Percentiles rank a stretch among this genome's conserved stretches.
phyloP scores from a whole-genome alignment of 2,329 filamentous ascomycete species.

The Fusarium sp. region DNA sequence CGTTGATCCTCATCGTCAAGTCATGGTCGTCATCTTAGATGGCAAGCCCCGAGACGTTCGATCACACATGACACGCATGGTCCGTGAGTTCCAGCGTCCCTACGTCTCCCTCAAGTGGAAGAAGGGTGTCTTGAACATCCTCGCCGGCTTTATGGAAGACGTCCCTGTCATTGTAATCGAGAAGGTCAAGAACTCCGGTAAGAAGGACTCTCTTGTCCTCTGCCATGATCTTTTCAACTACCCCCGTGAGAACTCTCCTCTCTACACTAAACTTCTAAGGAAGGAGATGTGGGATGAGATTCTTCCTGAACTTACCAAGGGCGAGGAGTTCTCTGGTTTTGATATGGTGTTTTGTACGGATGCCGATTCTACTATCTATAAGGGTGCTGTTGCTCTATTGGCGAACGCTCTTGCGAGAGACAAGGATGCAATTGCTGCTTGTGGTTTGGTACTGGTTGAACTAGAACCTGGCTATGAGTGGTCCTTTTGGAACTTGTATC shows the following conservation, averaged over 20 bases:
- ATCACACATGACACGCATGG: slow-evolving; percentile 36
- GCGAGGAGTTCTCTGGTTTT: slow-evolving; percentile 25
- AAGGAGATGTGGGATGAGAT: slow-evolving; percentile 37
- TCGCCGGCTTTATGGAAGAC: slow-evolving; percentile 39
- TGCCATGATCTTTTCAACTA: slow-evolving; percentile 42
- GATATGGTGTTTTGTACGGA: slow-evolving; percentile 42
- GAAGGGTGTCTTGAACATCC: slow-evolving; percentile 26
- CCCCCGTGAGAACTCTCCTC: slow-evolving; percentile 30
- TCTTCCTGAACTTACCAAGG: slow-evolving; percentile 32
- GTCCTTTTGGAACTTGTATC: slow-evolving; percentile 42
- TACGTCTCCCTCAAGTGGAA: slow-evolving; percentile 42
- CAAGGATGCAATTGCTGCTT: slow-evolving; percentile 37
- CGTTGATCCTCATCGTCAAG: slow-evolving; percentile 39
- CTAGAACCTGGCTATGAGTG: slow-evolving; percentile 40
- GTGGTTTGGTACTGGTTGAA: slow-evolving; percentile 36
- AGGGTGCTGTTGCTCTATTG: slow-evolving; percentile 31
- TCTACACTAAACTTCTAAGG: slow-evolving; percentile 34
- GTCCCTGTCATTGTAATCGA: slow-evolving; percentile 41
- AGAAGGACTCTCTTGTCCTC: slow-evolving; percentile 37
- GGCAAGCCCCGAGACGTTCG: slow-evolving; percentile 36
- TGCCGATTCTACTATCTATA: slow-evolving; percentile 40
- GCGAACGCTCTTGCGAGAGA: slow-evolving; percentile 34
- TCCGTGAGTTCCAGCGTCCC: slow-evolving; percentile 26
- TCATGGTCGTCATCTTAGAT: slow-evolving; percentile 39
- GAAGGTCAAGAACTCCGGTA: slow-evolving; percentile 40